Conservation (phyloP, 495 filamentous ascomycete genomes). For the Lasiosphaeria hispida region DNA sequence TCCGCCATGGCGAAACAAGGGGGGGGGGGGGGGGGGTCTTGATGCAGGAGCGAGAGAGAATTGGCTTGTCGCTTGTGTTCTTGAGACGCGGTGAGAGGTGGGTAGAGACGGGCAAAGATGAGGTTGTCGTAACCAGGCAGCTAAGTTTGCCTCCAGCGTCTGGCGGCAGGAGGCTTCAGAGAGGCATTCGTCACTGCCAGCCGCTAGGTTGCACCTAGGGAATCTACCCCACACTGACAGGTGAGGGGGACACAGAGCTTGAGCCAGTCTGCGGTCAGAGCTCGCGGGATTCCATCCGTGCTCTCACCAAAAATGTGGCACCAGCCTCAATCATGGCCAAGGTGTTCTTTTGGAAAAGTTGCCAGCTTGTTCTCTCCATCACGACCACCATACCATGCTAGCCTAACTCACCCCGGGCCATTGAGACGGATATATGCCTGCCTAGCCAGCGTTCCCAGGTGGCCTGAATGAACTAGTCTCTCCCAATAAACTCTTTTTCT, state of each 20-base stretch:
- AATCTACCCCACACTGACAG: slow-evolving; percentile 10
- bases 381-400: not conserved
- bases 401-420: too few relatives aligned
- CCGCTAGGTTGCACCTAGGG: not conserved
- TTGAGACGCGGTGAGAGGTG: not conserved
- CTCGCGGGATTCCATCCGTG: slow-evolving; percentile 18
- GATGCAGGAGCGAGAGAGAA: not conserved
- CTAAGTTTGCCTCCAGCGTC: not conserved
- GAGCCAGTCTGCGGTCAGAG: slow-evolving; percentile 15
- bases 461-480: slow-evolving; percentile 13
- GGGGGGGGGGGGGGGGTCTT: not conserved
- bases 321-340: slow-evolving; percentile 25
- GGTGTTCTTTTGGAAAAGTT: slow-evolving; percentile 43
- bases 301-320: slow-evolving; percentile 19
- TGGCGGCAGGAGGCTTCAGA: not conserved
- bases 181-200: slow-evolving; percentile 8
- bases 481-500: not conserved
- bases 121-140: not conserved
- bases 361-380: slow-evolving; percentile 27
- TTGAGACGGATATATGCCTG: not conserved
- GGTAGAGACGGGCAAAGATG: not conserved
- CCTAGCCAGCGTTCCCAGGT: not conserved
- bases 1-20: slow-evolving; percentile 57
- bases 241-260: slow-evolving; percentile 24
- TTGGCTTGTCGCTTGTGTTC: not conserved